These are phyloP conservation scores for Chaetoceros tenuissimus DNA, from an alignment of 108 stramenopile genomes.

Conservation along the genomic window DNA sequence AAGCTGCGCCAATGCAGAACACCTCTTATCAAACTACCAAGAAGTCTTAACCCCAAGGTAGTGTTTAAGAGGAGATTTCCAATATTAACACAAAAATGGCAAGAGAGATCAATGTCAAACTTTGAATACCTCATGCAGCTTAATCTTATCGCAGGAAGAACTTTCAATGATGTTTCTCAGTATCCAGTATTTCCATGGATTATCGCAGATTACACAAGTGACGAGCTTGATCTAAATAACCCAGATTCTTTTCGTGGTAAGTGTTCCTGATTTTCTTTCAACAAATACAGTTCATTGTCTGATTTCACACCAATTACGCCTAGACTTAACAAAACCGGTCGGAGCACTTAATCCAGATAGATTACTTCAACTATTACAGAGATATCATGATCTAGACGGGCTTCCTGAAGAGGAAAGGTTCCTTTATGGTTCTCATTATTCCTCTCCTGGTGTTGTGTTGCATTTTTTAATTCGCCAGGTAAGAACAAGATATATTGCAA, in stretches of 20 bases:
- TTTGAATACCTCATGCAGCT: slow-evolving; percentile 83
- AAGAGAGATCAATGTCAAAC: slow-evolving; percentile 60
- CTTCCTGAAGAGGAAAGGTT: slow-evolving; percentile 73
- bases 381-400: slow-evolving; percentile 71
- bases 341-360: slow-evolving; percentile 83
- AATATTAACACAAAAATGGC: slow-evolving; percentile 26
- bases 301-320: too few species aligned
- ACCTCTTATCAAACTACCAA: slow-evolving; percentile 66
- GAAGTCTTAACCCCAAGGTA: slow-evolving; percentile 62
- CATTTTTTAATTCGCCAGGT: slow-evolving; percentile 55
- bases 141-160: slow-evolving; percentile 90
- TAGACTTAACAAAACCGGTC: slow-evolving; percentile 89
- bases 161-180: slow-evolving; percentile 90
- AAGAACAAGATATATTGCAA: too few species aligned
- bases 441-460: slow-evolving; percentile 88
- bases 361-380: slow-evolving; percentile 53
- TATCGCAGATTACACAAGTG: slow-evolving; percentile 74
- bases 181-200: slow-evolving; percentile 98
- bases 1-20: slow-evolving; percentile 51
- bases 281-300: too few species aligned
- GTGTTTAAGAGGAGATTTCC: slow-evolving; percentile 60
- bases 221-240: slow-evolving; percentile 70
- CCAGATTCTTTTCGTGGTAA: slow-evolving; percentile 72
- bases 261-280: too few species aligned
- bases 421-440: slow-evolving; percentile 94